Evolutionary conservation across 768 basidiomycete genomes (phyloP).

Genomic region (Lactifluus piperatus): DNA sequence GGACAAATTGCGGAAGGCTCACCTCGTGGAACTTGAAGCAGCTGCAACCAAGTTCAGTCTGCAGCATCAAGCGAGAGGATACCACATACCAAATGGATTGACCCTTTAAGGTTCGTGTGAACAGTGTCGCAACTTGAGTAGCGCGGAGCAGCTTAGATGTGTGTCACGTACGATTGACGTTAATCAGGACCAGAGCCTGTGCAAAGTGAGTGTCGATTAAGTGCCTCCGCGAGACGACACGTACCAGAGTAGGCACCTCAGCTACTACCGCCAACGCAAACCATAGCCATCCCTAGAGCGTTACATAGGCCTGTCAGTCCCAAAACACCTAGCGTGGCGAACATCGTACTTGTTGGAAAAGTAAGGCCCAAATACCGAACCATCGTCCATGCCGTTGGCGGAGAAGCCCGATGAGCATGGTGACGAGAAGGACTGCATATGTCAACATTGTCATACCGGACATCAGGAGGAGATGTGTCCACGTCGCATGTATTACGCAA

Average conservation of each 20-base stretch:
- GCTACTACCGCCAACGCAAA: slow-evolving; percentile 5
- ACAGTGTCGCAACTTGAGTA: background rate
- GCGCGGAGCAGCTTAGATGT: background rate
- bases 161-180: background rate
- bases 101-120: background rate
- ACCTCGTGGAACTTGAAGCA: slow-evolving; percentile 9
- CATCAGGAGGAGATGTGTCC: background rate
- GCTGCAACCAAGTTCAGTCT: background rate
- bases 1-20: background rate
- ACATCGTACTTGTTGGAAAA: background rate
- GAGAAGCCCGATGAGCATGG: slow-evolving; percentile 2
- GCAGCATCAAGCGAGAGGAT: background rate
- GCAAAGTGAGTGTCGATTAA: background rate
- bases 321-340: too few species aligned
- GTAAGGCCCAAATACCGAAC: slow-evolving; percentile 3
- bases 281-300: slow-evolving; percentile 11
- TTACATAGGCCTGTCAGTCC: background rate
- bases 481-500: background rate
- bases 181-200: background rate
- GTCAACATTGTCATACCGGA: background rate
- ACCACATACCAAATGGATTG: slow-evolving; percentile 1
- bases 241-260: slow-evolving; percentile 9
- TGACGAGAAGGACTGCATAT: slow-evolving; percentile 1
- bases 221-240: background rate
- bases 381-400: background rate